Conservation (phyloP, 2,329 filamentous ascomycete genomes). For the Nemania sp. region DNA sequence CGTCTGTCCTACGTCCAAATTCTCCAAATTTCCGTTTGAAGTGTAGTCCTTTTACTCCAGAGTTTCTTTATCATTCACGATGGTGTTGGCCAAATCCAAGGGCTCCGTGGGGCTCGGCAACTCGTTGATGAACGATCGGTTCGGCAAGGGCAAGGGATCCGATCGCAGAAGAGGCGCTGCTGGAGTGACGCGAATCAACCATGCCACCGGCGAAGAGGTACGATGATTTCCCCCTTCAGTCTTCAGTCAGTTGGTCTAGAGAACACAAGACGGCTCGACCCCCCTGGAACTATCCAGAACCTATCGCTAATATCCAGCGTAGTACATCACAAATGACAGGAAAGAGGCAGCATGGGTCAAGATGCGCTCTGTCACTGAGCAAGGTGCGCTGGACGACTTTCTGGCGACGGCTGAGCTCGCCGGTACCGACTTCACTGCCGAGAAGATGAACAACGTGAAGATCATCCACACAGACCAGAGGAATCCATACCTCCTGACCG, state of each 20-base stretch:
- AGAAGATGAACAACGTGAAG: conserved; percentile 99
- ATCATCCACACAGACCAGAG: conserved; percentile 96
- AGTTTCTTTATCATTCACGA: conserved; percentile 43
- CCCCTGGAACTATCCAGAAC: no score
- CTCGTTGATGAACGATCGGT: conserved; percentile 97
- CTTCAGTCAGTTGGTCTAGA: no score
- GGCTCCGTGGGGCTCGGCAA: conserved; percentile 94
- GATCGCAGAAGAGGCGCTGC: conserved; percentile 72
- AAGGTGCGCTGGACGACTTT: conserved; percentile 95
- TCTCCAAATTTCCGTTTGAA: no score
- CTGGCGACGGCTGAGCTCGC: conserved; percentile 92
- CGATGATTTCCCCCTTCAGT: no score
- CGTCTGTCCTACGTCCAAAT: no score
- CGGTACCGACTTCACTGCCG: conserved; percentile 97
- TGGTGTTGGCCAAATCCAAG: conserved; percentile 83
- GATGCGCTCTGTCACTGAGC: conserved; percentile 98
- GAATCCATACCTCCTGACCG: conserved; percentile 89
- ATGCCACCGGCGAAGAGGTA: conserved; percentile 77
- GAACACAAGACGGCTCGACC: no score
- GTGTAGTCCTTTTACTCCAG: no score
- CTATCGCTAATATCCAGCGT: conserved; percentile 5
- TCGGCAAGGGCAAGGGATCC: conserved; percentile 86
- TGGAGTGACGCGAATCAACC: conserved; percentile 68
- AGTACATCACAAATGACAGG: conserved; percentile 88
- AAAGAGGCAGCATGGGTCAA: conserved; percentile 97